These are phyloP conservation scores for Fusarium incarnatum DNA, from an alignment of 2,329 filamentous ascomycete genomes.

Conservation along the genomic window DNA sequence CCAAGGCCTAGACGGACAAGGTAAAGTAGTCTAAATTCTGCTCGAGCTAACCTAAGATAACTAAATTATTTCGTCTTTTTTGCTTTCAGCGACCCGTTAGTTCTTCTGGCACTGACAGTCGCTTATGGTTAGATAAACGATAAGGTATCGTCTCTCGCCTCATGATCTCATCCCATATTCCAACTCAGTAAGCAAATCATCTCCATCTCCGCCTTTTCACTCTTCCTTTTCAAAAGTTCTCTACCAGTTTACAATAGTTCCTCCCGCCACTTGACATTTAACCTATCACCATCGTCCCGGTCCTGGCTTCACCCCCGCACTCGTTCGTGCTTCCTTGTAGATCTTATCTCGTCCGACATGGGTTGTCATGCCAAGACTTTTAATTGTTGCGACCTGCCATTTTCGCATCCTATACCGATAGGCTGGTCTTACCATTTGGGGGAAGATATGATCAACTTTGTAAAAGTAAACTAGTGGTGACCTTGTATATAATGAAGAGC, in stretches of 20 bases:
- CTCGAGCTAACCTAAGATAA: too few species aligned
- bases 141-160: not conserved
- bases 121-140: not conserved
- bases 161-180: not conserved
- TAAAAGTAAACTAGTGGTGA: not conserved
- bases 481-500: slow-evolving; percentile 23
- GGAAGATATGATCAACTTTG: slow-evolving; percentile 1
- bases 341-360: slow-evolving; percentile 33
- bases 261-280: slow-evolving; percentile 23
- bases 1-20: too few species aligned
- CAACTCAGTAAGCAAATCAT: not conserved
- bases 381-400: slow-evolving; percentile 41
- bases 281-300: slow-evolving; percentile 32
- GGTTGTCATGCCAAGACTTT: slow-evolving; percentile 36
- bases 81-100: too few species aligned
- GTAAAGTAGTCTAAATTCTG: too few species aligned
- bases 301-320: slow-evolving; percentile 20
- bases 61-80: too few species aligned
- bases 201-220: slow-evolving; percentile 3
- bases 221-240: slow-evolving; percentile 33
- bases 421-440: slow-evolving; percentile 25
- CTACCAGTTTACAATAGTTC: slow-evolving; percentile 37
- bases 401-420: slow-evolving; percentile 34
- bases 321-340: slow-evolving; percentile 9
- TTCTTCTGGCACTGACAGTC: too few species aligned